Percentiles rank a stretch among this genome's conserved stretches.
phyloP scores from a whole-genome alignment of 83 land plant genomes.

The Thuja plicata region DNA sequence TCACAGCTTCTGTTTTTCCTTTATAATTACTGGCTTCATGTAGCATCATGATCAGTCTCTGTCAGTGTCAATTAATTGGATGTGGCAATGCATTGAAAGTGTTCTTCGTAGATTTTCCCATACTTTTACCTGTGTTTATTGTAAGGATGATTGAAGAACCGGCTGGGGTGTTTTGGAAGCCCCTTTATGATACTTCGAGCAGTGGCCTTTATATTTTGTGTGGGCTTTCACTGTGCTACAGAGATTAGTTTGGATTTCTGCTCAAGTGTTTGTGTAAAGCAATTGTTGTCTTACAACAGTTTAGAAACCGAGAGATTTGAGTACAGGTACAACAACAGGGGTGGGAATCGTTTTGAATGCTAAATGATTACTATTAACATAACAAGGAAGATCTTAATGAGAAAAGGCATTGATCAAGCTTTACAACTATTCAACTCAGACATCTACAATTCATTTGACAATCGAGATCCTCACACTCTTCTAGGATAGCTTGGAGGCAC shows the following conservation, averaged over 20 bases:
- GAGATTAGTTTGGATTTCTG: neutral
- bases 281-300: neutral
- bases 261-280: neutral
- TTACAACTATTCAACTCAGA: neutral
- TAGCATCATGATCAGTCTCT: neutral
- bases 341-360: neutral
- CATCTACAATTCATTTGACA: neutral
- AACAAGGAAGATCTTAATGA: neutral
- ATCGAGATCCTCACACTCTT: neutral
- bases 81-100: neutral
- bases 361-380: neutral
- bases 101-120: neutral
- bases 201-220: neutral
- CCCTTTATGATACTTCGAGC: neutral
- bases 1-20: neutral
- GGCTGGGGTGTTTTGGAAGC: neutral
- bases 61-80: neutral
- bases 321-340: neutral
- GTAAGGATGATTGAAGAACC: neutral
- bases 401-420: neutral
- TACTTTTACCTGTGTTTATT: neutral
- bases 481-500: neutral
- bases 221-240: neutral
- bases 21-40: neutral
- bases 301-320: neutral